phyloP scores from a whole-genome alignment of 148 eudicot species.

The Vaccinium macrocarpon region DNA sequence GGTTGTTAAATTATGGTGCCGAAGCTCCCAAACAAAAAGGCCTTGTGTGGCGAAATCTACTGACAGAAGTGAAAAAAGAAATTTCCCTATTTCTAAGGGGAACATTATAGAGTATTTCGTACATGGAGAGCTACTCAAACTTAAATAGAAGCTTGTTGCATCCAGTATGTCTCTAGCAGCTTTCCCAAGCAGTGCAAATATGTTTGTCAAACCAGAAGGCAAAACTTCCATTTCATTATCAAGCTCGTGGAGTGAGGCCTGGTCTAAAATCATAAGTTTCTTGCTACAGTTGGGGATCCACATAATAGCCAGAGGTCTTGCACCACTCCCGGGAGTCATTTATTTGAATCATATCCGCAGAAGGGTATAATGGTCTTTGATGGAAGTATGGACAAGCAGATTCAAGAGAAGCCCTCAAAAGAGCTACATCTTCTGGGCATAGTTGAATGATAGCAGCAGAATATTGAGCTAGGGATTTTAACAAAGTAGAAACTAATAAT shows the following conservation, averaged over 20 bases:
- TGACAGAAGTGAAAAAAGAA: too few species aligned
- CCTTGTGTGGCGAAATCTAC: too few species aligned
- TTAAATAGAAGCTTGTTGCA: too few species aligned
- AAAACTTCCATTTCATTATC: conserved; percentile 62
- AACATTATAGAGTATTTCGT: too few species aligned
- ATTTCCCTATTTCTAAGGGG: too few species aligned
- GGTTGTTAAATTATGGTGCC: too few species aligned
- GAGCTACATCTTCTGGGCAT: conserved; percentile 60
- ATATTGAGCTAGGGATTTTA: conserved; percentile 81
- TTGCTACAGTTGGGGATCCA: conserved; percentile 86
- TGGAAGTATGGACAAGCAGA: conserved; percentile 82
- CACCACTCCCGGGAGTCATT: conserved; percentile 86
- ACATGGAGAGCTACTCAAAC: too few species aligned
- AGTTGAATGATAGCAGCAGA: conserved; percentile 90
- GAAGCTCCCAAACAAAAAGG: too few species aligned
- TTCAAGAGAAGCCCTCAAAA: conserved; percentile 71
- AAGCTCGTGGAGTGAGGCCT: conserved; percentile 61
- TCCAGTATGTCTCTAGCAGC: too few species aligned
- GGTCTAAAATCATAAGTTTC: conserved; percentile 86
- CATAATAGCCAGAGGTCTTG: conserved; percentile 86
- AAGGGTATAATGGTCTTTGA: conserved; percentile 70
- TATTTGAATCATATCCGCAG: conserved; percentile 62
- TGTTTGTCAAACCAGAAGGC: conserved; percentile 90
- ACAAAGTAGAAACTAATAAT: conserved; percentile 68
- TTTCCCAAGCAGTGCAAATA: too few species aligned